Evolutionary conservation across 2,329 filamentous ascomycete genomes (phyloP), one percentile per base, ranked within the genome.

Genomic region (Colletotrichum sp.): DNA sequence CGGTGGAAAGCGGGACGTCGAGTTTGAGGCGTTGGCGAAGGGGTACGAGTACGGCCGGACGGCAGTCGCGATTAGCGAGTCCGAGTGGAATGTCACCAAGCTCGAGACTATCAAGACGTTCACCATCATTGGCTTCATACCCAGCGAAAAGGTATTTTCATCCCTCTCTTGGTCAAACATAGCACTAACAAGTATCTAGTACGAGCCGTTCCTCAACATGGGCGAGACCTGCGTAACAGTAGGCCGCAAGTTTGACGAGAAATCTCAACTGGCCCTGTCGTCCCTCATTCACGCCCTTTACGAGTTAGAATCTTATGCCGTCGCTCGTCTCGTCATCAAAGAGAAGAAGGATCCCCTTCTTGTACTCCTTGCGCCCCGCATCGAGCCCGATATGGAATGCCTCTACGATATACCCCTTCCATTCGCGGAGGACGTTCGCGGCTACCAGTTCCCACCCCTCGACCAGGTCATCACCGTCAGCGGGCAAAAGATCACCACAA

Each of bases 11-110:
- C 90, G 90, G 70, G 95, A 98, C 69, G 93, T 99, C 30, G 92
- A 94, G 32, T 92, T 92, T 74, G 96, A 98, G 16, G 91, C 95
- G 19, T 89, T 99, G 48, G 95, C 95, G n/a, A 98, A 96, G 83
- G 97, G 97, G 0, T 99, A 96, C 81, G 93, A 95, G 81, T 99
- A 99, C 82, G 97, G 97, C 61, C 91, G 96, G 72, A 98, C 96
- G 1, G 95, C 95, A 4, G 96, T 99, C 2, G 93, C 94, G 79
- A 98, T 99, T 79, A 95, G 92, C 78, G 93, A 96, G 79, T 94
- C 94, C 1, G 96, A 99, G 80, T 91, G 94, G 82, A 95, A 96
- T 79, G 92, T 98, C 73, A 98, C 95, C n/a, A 96, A 94, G 78
- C 89, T 98, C 39, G 93, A 98, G 80, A 97, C 95, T 0, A 84